Base-by-base conservation (phyloP, 2,329 filamentous ascomycete genomes). In the Cladosporium sphaerospermum region DNA sequence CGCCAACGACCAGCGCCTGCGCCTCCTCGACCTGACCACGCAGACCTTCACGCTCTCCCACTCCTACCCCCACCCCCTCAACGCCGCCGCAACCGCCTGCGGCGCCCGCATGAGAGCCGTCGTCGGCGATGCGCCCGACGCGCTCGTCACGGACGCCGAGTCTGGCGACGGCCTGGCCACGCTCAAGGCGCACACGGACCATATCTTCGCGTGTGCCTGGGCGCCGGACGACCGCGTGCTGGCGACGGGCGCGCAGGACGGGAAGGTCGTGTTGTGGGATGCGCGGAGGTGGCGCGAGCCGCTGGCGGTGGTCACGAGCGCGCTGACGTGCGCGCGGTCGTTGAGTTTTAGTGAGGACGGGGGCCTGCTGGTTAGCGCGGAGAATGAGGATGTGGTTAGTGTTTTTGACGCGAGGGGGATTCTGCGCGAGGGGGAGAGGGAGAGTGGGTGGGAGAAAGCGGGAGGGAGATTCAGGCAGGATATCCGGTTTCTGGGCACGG, bases 131-230 rank as follows among this genome's bases (percentile, higher is more conserved):
- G 75, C 77, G 54, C 71, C 75, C 53, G 76, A 85, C 37, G 81
- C 85, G 0, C 71, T 85, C 46, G 86, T 92, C 62, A 79, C 81
- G 11, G 80, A 88, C 56, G 82, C 86, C 9, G 85, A 88, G 52
- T 82, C 78, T 10, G 83, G 85, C 11, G 71, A 71, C 77, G 55
- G 74, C 73, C 52, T 75, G 79, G 57, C 84, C 59, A 70, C 72
- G 23, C 77, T 91, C 1, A 48, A 49, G 3, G 68, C 73, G 3
- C 83, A 84, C 2, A 75, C 74, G 11, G 86, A 90, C 63, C 86
- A 78, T 59, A 85, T 83, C 2, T 92, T 91, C 62, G 82, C 87
- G 1, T 89, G 85, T 62, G 87, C 85, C 59, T 92, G 88, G 88
- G 84, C 86, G 14, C 82, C 86, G 50, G 84, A 91, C 64, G 87